These are phyloP conservation scores for Psilocybe tampanensis DNA, from an alignment of 768 basidiomycete species.

Conservation along the genomic window DNA sequence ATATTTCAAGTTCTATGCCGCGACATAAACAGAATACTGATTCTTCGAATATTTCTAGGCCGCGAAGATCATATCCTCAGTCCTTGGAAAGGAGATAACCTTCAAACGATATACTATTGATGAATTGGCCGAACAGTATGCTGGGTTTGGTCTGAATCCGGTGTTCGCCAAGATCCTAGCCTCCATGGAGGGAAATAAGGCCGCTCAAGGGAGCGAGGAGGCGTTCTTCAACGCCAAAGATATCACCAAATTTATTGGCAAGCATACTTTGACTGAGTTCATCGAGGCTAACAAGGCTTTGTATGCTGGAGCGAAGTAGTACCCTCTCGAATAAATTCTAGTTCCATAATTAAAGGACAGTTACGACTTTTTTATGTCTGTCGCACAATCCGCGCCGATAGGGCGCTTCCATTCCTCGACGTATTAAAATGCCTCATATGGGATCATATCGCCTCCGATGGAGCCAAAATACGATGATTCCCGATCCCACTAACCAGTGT, in stretches of 20 bases:
- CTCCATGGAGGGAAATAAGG: constrained; percentile 12
- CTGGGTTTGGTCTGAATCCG: constrained; percentile 1
- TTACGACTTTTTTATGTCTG: no score
- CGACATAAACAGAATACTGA: neutral
- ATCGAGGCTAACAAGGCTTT: constrained; percentile 22
- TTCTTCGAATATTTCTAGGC: constrained; percentile 14
- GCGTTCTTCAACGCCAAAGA: constrained; percentile 12
- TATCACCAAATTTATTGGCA: constrained; percentile 11
- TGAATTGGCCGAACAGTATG: constrained; percentile 13
- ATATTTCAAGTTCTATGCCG: neutral
- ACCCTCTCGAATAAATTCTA: no score
- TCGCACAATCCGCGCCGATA: no score
- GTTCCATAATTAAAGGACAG: no score
- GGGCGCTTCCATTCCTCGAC: no score
- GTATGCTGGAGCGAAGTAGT: no score
- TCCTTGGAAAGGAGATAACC: constrained; percentile 27
- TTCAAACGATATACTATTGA: constrained; percentile 21
- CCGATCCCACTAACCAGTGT: no score
- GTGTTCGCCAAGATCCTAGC: constrained; percentile 18
- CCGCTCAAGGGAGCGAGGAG: constrained; percentile 22
- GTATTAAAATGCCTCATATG: no score
- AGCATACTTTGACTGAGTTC: constrained; percentile 22
- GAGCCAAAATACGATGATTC: no score
- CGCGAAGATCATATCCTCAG: constrained; percentile 24
- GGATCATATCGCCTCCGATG: no score